Percentiles rank a stretch among this genome's conserved stretches.
phyloP scores from a whole-genome alignment of 495 filamentous ascomycete species.

The Massariosphaeria phaeospora region DNA sequence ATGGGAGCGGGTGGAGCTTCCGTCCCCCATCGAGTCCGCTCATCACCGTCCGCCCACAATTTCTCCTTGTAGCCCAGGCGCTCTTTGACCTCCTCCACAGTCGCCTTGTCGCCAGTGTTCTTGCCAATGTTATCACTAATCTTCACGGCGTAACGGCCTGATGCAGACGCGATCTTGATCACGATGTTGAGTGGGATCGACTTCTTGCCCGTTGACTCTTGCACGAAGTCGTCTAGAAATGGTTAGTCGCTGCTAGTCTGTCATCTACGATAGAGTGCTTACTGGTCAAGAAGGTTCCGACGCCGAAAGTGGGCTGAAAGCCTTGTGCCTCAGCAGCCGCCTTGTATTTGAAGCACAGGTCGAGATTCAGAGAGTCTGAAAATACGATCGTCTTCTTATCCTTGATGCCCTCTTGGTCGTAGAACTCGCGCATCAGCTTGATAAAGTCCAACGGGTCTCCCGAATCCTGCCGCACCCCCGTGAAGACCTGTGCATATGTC shows the following conservation, averaged over 20 bases:
- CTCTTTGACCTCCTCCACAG: conserved; percentile 77
- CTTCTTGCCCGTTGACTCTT: conserved; percentile 64
- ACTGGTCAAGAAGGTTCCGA: conserved; percentile 93
- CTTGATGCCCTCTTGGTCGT: conserved; percentile 66
- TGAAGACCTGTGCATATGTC: conserved; percentile 81
- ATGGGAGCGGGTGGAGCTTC: conserved; percentile 10
- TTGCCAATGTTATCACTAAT: conserved; percentile 96
- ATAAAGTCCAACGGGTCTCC: conserved; percentile 82
- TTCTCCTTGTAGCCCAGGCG: conserved; percentile 80
- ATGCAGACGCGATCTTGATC: conserved; percentile 85
- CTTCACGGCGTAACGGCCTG: conserved; percentile 80
- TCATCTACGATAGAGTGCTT: conserved; percentile 29
- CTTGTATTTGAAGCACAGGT: conserved; percentile 87
- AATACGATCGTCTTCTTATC: conserved; percentile 94
- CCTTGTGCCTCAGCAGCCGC: conserved; percentile 69
- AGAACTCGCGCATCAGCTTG: conserved; percentile 79
- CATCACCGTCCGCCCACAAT: conserved; percentile 76
- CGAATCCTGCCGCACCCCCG: conserved; percentile 89
- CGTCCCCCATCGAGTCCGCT: conserved; percentile 70
- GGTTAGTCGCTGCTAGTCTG: conserved; percentile 1
- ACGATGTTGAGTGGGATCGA: conserved; percentile 96
- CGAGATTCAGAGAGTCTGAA: conserved; percentile 89
- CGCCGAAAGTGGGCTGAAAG: conserved; percentile 80
- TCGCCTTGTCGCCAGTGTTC: conserved; percentile 81
- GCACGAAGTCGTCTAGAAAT: conserved; percentile 66